Percentiles rank a stretch among this genome's conserved stretches.
These are phyloP conservation scores for Microsporum audouinii DNA, from an alignment of 2,329 filamentous ascomycete genomes.

Conservation along the genomic window DNA sequence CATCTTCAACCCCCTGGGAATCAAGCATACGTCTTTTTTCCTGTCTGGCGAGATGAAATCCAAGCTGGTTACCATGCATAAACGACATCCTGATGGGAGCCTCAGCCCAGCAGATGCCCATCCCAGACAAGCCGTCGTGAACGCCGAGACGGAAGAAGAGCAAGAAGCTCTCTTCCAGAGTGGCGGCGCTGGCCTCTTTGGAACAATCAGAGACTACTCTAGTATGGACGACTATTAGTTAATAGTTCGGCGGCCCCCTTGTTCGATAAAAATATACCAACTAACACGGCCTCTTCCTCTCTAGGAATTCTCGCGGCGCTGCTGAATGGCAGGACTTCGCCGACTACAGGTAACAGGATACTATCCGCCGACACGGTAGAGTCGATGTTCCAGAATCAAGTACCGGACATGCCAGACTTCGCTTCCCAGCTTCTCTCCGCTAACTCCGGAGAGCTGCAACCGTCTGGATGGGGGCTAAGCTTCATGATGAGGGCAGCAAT, in stretches of 20 bases:
- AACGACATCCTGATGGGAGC: not conserved
- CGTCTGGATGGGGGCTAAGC: conserved; percentile 54
- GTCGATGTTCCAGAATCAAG: conserved; percentile 55
- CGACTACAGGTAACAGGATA: conserved; percentile 44
- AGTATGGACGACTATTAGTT: not conserved
- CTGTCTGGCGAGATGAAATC: not conserved
- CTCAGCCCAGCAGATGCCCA: not conserved
- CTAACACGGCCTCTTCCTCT: not conserved
- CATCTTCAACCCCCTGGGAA: not conserved
- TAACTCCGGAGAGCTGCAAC: conserved; percentile 43
- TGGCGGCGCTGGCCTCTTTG: not conserved
- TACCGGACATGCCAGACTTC: conserved; percentile 45
- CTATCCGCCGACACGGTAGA: conserved; percentile 48
- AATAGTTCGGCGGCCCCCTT: no score
- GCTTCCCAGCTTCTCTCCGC: conserved; percentile 36
- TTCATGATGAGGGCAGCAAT: conserved; percentile 45
- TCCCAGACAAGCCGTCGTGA: not conserved
- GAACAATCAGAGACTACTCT: not conserved
- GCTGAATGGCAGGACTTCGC: conserved; percentile 53
- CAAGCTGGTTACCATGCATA: not conserved
- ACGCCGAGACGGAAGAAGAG: not conserved
- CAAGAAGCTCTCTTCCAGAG: not conserved
- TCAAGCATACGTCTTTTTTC: not conserved
- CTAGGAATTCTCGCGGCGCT: conserved; percentile 49
- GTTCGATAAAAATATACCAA: no score